Conservation (phyloP, 1,139 yeast species). For the Geotrichum bryndzae region DNA sequence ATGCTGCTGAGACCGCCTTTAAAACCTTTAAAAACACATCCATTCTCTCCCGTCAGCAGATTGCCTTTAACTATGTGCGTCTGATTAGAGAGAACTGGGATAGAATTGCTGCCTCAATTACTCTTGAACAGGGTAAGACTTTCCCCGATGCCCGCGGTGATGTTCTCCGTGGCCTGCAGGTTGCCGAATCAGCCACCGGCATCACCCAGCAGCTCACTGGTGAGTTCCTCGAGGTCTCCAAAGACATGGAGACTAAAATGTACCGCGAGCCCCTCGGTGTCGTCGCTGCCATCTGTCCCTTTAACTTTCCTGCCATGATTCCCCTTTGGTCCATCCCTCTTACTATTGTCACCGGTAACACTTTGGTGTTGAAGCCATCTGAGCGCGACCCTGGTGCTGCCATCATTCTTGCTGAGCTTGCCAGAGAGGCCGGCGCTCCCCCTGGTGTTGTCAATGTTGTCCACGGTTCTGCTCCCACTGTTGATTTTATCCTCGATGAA, state of each 20-base stretch:
- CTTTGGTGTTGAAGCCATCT: slow-evolving; percentile 69
- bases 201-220: slow-evolving; percentile 61
- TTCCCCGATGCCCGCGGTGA: slow-evolving; percentile 75
- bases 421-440: slow-evolving; percentile 72
- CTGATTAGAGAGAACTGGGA: slow-evolving; percentile 66
- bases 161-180: slow-evolving; percentile 74
- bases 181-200: slow-evolving; percentile 58
- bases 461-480: slow-evolving; percentile 74
- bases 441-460: slow-evolving; percentile 69
- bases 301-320: slow-evolving; percentile 81
- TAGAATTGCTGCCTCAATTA: slow-evolving; percentile 63
- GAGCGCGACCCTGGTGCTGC: slow-evolving; percentile 79
- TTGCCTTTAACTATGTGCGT: slow-evolving; percentile 66
- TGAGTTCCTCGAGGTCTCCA: slow-evolving; percentile 59
- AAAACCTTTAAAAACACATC: slow-evolving; percentile 54
- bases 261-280: slow-evolving; percentile 61
- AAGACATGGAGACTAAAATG: slow-evolving; percentile 77
- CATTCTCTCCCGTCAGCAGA: slow-evolving; percentile 65
- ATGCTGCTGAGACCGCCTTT: slow-evolving; percentile 59
- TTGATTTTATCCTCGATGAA: slow-evolving; percentile 65
- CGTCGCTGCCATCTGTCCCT: slow-evolving; percentile 67
- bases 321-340: slow-evolving; percentile 80
- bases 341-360: slow-evolving; percentile 71
- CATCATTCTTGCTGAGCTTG: slow-evolving; percentile 67
- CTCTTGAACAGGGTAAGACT: slow-evolving; percentile 76